A percentile compares a stretch with the other conserved stretches of the same genome.
phyloP scores from a whole-genome alignment of 129 eudicot genomes.

The Flaveria robusta region DNA sequence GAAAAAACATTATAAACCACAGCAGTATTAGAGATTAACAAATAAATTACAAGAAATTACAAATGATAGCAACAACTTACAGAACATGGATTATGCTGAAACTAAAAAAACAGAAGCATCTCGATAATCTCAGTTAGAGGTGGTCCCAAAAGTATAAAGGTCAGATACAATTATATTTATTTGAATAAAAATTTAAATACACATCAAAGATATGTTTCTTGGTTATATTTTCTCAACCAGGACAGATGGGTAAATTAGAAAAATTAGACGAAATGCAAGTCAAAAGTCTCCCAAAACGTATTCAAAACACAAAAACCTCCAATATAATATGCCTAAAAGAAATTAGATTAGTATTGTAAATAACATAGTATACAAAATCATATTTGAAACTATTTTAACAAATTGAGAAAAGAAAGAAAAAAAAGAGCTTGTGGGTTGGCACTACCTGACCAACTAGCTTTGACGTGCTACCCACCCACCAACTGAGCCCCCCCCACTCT shows the following conservation, averaged over 20 bases:
- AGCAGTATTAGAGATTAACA: slow-evolving; percentile 9
- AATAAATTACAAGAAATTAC: neutral
- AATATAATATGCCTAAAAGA: neutral
- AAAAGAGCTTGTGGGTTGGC: neutral
- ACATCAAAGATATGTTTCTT: neutral
- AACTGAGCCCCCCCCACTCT: neutral
- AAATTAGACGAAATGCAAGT: neutral
- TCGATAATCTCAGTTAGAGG: slow-evolving; percentile 1
- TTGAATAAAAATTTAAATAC: neutral
- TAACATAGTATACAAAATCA: neutral
- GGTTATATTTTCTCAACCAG: neutral
- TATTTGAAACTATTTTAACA: neutral
- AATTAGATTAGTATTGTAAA: neutral
- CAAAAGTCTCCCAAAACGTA: neutral
- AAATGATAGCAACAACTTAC: neutral
- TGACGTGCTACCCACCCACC: neutral
- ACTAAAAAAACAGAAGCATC: slow-evolving; percentile 18
- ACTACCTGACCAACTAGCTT: neutral
- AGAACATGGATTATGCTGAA: neutral
- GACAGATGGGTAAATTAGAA: neutral
- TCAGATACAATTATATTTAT: neutral
- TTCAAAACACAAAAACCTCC: neutral
- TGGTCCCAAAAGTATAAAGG: neutral
- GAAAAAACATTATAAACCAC: slow-evolving; percentile 32
- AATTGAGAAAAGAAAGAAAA: neutral